A percentile compares a stretch with the other conserved stretches of the same genome.
These are phyloP conservation scores for Peronospora tabacina DNA, from an alignment of 352 stramenopile genomes.

Conservation along the genomic window DNA sequence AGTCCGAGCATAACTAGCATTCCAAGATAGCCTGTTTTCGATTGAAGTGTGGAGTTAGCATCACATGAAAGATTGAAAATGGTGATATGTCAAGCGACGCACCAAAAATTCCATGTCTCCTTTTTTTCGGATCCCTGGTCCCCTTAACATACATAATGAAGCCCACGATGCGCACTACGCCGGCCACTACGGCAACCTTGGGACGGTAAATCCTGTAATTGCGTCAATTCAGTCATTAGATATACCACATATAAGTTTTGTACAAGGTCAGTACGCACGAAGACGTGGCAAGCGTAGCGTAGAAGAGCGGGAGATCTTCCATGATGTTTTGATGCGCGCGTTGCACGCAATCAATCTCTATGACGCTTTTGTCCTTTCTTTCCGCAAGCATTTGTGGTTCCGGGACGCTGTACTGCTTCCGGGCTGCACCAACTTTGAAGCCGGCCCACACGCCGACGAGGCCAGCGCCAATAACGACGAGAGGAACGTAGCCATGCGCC, in stretches of 20 bases:
- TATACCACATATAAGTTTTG: neutral
- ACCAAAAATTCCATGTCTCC: slow-evolving; percentile 33
- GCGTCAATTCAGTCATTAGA: slow-evolving; percentile 2
- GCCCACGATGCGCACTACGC: slow-evolving; percentile 29
- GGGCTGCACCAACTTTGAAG: slow-evolving; percentile 46
- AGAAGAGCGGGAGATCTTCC: slow-evolving; percentile 46
- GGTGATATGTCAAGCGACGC: slow-evolving; percentile 1
- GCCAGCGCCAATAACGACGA: slow-evolving; percentile 44
- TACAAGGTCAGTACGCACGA: slow-evolving; percentile 24
- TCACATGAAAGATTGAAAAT: neutral
- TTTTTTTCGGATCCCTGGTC: slow-evolving; percentile 34
- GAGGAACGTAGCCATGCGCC: slow-evolving; percentile 51
- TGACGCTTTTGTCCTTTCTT: slow-evolving; percentile 57
- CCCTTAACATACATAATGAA: slow-evolving; percentile 41
- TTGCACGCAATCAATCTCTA: slow-evolving; percentile 80
- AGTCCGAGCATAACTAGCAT: slow-evolving; percentile 26
- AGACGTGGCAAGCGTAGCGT: slow-evolving; percentile 30
- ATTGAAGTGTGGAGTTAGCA: slow-evolving; percentile 1
- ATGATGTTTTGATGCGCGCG: slow-evolving; percentile 78
- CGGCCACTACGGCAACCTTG: slow-evolving; percentile 28
- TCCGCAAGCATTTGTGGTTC: slow-evolving; percentile 66
- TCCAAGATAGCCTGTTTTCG: slow-evolving; percentile 17
- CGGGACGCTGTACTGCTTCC: slow-evolving; percentile 56
- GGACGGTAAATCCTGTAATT: slow-evolving; percentile 36
- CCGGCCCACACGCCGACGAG: slow-evolving; percentile 55